These are phyloP conservation scores for Solanum appendiculatum DNA, from an alignment of 257 asterid genomes.

Conservation along the genomic window DNA sequence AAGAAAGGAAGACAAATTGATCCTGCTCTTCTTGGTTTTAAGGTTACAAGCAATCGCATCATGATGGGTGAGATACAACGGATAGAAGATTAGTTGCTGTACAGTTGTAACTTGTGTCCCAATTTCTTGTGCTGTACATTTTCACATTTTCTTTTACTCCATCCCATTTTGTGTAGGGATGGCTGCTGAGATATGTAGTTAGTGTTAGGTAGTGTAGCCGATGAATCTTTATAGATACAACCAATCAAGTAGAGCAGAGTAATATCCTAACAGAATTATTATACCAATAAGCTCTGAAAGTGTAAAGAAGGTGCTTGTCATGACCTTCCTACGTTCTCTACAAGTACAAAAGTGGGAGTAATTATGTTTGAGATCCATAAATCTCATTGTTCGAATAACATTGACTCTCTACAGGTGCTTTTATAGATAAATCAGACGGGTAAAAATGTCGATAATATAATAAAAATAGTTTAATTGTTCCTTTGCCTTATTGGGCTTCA, in stretches of 20 bases:
- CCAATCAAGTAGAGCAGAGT: not conserved
- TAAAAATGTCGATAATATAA: no score
- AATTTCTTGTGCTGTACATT: not conserved
- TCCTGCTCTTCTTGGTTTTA: slow-evolving; percentile 97
- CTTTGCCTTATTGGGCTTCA: no score
- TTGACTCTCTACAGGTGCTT: no score
- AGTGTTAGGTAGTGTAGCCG: not conserved
- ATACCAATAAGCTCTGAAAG: not conserved
- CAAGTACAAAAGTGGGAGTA: not conserved
- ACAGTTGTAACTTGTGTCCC: not conserved
- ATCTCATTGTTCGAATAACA: no score
- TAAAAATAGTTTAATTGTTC: no score
- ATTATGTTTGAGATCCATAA: no score
- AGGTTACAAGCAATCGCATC: slow-evolving; percentile 96
- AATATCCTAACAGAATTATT: not conserved
- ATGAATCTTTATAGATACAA: not conserved
- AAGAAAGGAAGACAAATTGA: slow-evolving; percentile 96
- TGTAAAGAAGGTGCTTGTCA: not conserved
- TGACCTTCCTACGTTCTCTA: not conserved
- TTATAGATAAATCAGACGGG: no score
- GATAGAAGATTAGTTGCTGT: slow-evolving; percentile 53
- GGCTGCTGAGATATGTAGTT: not conserved
- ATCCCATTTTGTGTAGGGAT: not conserved
- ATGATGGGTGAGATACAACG: slow-evolving; percentile 99
- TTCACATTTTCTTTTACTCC: not conserved